phyloP scores from a whole-genome alignment of 345 rosid genomes.

The Microcos paniculata region DNA sequence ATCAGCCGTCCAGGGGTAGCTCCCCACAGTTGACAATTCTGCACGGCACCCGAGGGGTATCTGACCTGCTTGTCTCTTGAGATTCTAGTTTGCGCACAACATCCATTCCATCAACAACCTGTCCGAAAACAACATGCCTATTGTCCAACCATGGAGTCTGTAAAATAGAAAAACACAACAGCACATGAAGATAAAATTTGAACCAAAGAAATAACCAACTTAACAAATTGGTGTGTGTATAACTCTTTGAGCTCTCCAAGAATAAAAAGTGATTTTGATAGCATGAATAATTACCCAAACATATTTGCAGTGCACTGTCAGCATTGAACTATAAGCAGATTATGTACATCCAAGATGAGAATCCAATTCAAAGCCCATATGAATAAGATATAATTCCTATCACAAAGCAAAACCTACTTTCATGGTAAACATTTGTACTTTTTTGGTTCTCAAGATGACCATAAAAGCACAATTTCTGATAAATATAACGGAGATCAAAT shows the following conservation, averaged over 20 bases:
- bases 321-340: neutral
- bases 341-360: too few relatives aligned
- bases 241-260: neutral
- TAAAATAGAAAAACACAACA: neutral
- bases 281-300: neutral
- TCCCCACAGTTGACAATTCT: slow-evolving; percentile 83
- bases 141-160: slow-evolving; percentile 90
- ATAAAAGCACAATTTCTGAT: neutral
- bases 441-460: slow-evolving; percentile 1
- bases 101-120: slow-evolving; percentile 78
- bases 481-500: neutral
- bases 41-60: slow-evolving; percentile 62
- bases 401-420: neutral
- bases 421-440: neutral
- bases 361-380: neutral
- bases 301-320: neutral
- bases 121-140: slow-evolving; percentile 89
- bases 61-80: slow-evolving; percentile 68
- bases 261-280: neutral
- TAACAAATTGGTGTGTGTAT: neutral
- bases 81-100: slow-evolving; percentile 71
- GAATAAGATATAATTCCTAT: neutral
- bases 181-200: neutral
- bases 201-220: slow-evolving; percentile 2
- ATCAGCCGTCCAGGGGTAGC: slow-evolving; percentile 66